Percentiles rank a stretch among this genome's conserved stretches.
phyloP scores from a whole-genome alignment of 2,329 filamentous ascomycete species.

The Monilinia fructigena region DNA sequence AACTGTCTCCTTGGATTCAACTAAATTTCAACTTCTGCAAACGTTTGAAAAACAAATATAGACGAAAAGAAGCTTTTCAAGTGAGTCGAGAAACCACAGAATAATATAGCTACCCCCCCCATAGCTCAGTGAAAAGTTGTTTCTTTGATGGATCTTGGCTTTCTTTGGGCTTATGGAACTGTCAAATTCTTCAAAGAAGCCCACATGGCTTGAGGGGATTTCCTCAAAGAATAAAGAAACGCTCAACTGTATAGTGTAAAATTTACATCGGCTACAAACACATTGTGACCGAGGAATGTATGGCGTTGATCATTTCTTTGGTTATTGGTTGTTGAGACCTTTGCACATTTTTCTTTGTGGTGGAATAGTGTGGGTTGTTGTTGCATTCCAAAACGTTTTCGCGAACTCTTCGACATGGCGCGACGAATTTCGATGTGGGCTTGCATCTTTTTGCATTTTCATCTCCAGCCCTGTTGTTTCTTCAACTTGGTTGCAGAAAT shows the following conservation, averaged over 20 bases:
- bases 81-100: not conserved
- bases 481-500: not conserved
- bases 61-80: not conserved
- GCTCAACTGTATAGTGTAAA: not conserved
- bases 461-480: slow-evolving; percentile 3
- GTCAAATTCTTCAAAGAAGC: not conserved
- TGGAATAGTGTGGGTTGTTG: not conserved
- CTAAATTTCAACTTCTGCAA: slow-evolving; percentile 17
- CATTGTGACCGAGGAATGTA: slow-evolving; percentile 21
- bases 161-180: not conserved
- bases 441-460: not conserved
- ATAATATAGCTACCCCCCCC: slow-evolving; percentile 21
- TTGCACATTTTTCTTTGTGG: slow-evolving; percentile 3
- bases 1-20: slow-evolving; percentile 1
- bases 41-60: slow-evolving; percentile 18
- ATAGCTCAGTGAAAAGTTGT: not conserved
- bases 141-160: not conserved
- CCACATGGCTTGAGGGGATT: slow-evolving; percentile 7
- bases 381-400: slow-evolving; percentile 14
- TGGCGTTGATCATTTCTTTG: slow-evolving; percentile 12
- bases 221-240: slow-evolving; percentile 9
- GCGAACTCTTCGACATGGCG: slow-evolving; percentile 10
- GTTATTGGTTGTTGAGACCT: not conserved
- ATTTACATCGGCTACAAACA: slow-evolving; percentile 15
- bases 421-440: not conserved